Evolutionary conservation across 345 rosid genomes (phyloP), one percentile per base, ranked within the genome.

Genomic region (Acer saccharum): DNA sequence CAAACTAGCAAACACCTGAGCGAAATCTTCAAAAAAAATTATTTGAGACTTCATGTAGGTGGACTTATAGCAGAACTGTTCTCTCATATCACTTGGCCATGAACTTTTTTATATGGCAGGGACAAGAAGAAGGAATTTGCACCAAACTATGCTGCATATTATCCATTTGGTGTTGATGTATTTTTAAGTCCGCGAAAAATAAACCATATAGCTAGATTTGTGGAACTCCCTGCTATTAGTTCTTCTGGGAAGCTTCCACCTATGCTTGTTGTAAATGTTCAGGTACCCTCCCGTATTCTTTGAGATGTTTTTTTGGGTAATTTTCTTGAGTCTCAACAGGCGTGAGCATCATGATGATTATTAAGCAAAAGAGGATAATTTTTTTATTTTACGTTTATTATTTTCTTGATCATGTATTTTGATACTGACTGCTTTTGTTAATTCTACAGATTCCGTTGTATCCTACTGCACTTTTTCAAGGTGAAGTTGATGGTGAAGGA

Each of bases 41-140:
- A 68, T 71, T 74, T 12, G 61, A 54, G 35, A 52, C 54, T 46
- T 75, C 70, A 68, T 17, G 9, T 44, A 5, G 41, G 50, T 72
- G 58, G 20, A 54, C 57, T 20, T 54, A 41, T 76, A 23, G 29
- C 29, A 23, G 1, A 71, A n/a, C 71, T 48, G 4, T 75, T 55
- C 54, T 44, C 61, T 68, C n/a, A 29, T 48, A 58, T 78, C 48
- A 46, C 23, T 6, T 3, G 43, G 9, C 25, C 27, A 69, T 44
- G 32, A 16, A 62, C 35, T 68, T 82, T 77, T 57, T 77, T 63
- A 13, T 77, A 70, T 85, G 81, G 77, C 83, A 95, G 97, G 91
- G 99, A 95, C 54, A 95, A 91, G 90, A 95, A 86, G 93, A 93
- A 95, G 85, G 96, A 90, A 50, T 79, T 77, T 81, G 99, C 97